A percentile compares a stretch with the other conserved stretches of the same genome.
phyloP scores from a whole-genome alignment of 768 basidiomycete species.

The Lactarius sanguifluus region DNA sequence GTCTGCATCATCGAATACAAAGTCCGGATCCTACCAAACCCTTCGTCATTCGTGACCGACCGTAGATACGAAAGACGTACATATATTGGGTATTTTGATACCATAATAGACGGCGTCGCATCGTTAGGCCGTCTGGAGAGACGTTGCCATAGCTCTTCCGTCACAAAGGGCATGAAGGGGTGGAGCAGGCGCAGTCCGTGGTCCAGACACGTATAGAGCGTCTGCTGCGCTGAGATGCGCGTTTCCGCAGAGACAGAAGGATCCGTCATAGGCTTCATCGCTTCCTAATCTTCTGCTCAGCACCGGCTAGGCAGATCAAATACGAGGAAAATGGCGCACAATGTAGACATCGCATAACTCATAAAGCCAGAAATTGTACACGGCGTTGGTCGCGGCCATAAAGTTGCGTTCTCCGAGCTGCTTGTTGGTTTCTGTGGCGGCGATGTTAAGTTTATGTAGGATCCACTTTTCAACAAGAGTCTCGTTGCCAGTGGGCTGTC shows the following conservation, averaged over 20 bases:
- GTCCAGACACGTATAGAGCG: slow-evolving; percentile 93
- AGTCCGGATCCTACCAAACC: slow-evolving; percentile 52
- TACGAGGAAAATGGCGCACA: slow-evolving; percentile 45
- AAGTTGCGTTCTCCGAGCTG: slow-evolving; percentile 82
- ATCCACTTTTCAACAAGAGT: slow-evolving; percentile 95
- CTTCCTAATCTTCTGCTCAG: slow-evolving; percentile 62
- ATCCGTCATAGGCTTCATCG: slow-evolving; percentile 97
- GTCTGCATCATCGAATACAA: slow-evolving; percentile 70
- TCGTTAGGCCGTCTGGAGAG: slow-evolving; percentile 85
- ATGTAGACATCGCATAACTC: slow-evolving; percentile 99
- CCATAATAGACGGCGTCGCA: slow-evolving; percentile 83
- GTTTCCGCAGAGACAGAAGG: slow-evolving; percentile 59
- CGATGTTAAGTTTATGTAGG: slow-evolving; percentile 86
- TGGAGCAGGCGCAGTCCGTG: slow-evolving; percentile 86
- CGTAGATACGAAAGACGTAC: slow-evolving; percentile 47
- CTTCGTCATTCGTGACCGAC: neutral
- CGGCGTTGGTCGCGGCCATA: slow-evolving; percentile 82
- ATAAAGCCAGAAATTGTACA: slow-evolving; percentile 96
- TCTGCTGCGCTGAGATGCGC: slow-evolving; percentile 88
- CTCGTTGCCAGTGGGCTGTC: slow-evolving; percentile 83
- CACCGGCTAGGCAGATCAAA: neutral
- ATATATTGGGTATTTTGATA: slow-evolving; percentile 75
- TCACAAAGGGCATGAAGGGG: slow-evolving; percentile 99
- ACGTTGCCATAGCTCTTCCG: slow-evolving; percentile 98
- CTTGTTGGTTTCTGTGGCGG: slow-evolving; percentile 73